Evolutionary conservation across 2,329 filamentous ascomycete species (phyloP).

Genomic region (Phyllosticta capitalensis): DNA sequence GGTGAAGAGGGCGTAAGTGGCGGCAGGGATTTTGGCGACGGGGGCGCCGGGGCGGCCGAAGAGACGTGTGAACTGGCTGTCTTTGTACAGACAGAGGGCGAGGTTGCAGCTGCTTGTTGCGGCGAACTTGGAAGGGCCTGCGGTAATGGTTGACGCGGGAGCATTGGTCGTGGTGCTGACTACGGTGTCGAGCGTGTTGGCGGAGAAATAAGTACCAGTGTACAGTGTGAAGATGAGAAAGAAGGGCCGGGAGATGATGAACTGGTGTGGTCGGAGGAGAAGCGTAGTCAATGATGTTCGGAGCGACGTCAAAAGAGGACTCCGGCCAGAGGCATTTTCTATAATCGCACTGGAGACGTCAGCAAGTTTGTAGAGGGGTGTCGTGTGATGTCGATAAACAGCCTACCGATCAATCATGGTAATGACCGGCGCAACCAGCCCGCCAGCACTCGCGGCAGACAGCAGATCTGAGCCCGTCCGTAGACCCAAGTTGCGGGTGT

Average conservation of each 20-base stretch:
- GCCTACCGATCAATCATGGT: constrained; percentile 75
- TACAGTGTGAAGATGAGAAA: constrained; percentile 63
- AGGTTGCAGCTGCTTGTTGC: constrained; percentile 77
- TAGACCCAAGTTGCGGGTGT: constrained; percentile 60
- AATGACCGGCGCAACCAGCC: constrained; percentile 72
- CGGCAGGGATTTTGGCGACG: constrained; percentile 50
- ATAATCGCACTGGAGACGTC: constrained; percentile 55
- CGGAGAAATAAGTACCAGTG: constrained; percentile 79
- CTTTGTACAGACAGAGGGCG: constrained; percentile 79
- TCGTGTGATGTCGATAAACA: neutral
- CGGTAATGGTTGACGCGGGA: constrained; percentile 54
- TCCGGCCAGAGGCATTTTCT: constrained; percentile 67
- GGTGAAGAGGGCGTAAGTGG: constrained; percentile 71
- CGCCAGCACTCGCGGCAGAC: constrained; percentile 62
- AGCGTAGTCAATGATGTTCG: constrained; percentile 48
- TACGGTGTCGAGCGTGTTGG: constrained; percentile 76
- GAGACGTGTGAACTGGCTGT: constrained; percentile 72
- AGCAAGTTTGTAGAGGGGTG: neutral
- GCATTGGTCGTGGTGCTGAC: constrained; percentile 49
- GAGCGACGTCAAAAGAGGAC: constrained; percentile 50
- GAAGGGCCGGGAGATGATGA: constrained; percentile 58
- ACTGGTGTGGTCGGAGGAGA: constrained; percentile 48
- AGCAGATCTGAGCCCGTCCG: constrained; percentile 59
- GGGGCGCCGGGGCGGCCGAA: constrained; percentile 56
- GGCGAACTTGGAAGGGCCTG: constrained; percentile 70